Evolutionary conservation across 2,329 filamentous ascomycete species (phyloP), one percentile per base, ranked within the genome.

Genomic region (Pezicula rhizophila): DNA sequence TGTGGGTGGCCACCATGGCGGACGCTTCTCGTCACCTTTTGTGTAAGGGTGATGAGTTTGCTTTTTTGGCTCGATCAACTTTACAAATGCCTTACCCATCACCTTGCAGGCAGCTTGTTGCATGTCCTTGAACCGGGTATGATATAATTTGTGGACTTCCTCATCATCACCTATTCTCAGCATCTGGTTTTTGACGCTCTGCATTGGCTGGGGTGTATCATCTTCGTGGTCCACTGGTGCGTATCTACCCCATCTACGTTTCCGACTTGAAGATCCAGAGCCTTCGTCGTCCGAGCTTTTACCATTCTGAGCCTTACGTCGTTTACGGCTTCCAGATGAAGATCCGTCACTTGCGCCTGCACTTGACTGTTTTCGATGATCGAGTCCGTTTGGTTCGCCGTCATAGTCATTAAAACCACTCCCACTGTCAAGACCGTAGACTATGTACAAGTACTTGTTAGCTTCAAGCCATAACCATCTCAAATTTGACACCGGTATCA

Each of bases 21-120:
- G 80, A 1, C 77, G 77, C 55, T 79, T 81, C 28, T 76, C 75
- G 41, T 83, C 76, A 28, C 76, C 78, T n/a, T 75, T 73, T 1
- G 82, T 85, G 60, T 90, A 90, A 0, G 86, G 85, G 57, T 86
- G 81, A 15, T 79, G 84, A 0, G 83, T 84, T 64, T 89, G 85
- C 65, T 90, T 90, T 67, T 86, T 88, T 0, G 86, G 86, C 57
- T 87, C 84, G 2, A 89, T 79, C 2, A 80, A 74, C 60, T 88
- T 88, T 51, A 90, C 82, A 79, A 85, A 89, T 10, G 79, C 82
- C 63, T 89, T 90, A 31, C 81, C 81, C 46, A 89, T 82, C 23
- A 82, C 69, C 65, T 89, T 89, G 67, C 83, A 85, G 6, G 82
- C 78, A 2, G 80, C 77, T 58, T 90, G 86, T 58, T 89, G 85